Evolutionary conservation across 495 filamentous ascomycete genomes (phyloP).

Genomic region (Bacidia gigantensis): DNA sequence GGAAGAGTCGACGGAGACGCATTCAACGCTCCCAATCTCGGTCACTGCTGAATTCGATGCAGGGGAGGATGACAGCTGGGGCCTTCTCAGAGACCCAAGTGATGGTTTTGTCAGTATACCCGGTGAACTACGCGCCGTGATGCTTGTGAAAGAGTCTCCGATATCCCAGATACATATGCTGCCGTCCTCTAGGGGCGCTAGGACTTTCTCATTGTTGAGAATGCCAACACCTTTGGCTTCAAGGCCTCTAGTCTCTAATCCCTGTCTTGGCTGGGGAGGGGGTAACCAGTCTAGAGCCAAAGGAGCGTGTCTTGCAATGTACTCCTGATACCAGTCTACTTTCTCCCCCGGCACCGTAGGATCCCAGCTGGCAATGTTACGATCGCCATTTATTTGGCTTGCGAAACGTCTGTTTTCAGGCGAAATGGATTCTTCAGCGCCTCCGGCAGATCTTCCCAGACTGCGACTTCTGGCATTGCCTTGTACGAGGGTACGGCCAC

Average conservation of each 20-base stretch:
- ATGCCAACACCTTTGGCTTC: conserved; percentile 56
- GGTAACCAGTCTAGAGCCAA: conserved; percentile 57
- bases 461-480: no score
- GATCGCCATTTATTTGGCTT: no score
- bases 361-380: conserved; percentile 58
- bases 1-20: conserved; percentile 63
- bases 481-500: neutral
- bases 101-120: neutral
- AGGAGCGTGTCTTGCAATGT: conserved; percentile 66
- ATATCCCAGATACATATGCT: conserved; percentile 79
- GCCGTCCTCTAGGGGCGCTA: conserved; percentile 74
- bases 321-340: conserved; percentile 77
- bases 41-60: conserved; percentile 22
- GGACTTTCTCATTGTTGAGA: conserved; percentile 43
- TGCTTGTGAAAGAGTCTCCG: conserved; percentile 17
- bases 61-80: conserved; percentile 14
- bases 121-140: neutral
- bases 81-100: neutral
- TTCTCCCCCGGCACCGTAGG: conserved; percentile 53
- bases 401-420: no score
- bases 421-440: no score
- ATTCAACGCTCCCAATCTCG: conserved; percentile 77
- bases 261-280: conserved; percentile 36
- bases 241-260: conserved; percentile 22
- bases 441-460: no score